Evolutionary conservation across 2,329 filamentous ascomycete species (phyloP).

Genomic region (Pseudogymnoascus sp.): DNA sequence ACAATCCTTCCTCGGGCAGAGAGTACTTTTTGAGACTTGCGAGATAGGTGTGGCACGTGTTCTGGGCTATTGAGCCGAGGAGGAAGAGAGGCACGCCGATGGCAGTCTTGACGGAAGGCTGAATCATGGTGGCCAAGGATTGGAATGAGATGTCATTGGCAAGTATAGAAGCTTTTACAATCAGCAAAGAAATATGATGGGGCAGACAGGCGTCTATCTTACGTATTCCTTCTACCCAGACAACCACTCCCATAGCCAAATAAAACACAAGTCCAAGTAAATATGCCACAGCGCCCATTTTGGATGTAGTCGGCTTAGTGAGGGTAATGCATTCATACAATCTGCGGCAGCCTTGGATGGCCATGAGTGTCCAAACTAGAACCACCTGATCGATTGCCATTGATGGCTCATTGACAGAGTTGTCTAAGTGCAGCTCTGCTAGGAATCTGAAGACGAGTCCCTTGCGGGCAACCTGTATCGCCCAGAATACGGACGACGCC

Average conservation of each 20-base stretch:
- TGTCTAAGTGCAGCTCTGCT: constrained; percentile 28
- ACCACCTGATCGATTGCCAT: constrained; percentile 58
- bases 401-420: constrained; percentile 18
- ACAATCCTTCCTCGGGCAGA: constrained; percentile 66
- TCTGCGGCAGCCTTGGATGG: constrained; percentile 67
- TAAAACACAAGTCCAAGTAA: constrained; percentile 74
- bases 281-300: constrained; percentile 86
- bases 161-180: constrained; percentile 5
- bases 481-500: constrained; percentile 67
- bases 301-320: constrained; percentile 56
- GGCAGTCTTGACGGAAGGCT: constrained; percentile 42
- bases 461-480: constrained; percentile 49
- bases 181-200: constrained; percentile 18
- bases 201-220: constrained; percentile 28
- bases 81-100: constrained; percentile 59
- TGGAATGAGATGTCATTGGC: constrained; percentile 10
- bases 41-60: constrained; percentile 65
- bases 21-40: constrained; percentile 73
- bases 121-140: constrained; percentile 15
- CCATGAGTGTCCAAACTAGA: constrained; percentile 65
- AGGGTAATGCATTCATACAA: constrained; percentile 68
- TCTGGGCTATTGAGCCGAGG: constrained; percentile 64
- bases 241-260: constrained; percentile 59
- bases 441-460: constrained; percentile 50
- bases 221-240: constrained; percentile 83